Base-by-base conservation (phyloP, 257 asterid species). In the Nicotiana obtusifolia region DNA sequence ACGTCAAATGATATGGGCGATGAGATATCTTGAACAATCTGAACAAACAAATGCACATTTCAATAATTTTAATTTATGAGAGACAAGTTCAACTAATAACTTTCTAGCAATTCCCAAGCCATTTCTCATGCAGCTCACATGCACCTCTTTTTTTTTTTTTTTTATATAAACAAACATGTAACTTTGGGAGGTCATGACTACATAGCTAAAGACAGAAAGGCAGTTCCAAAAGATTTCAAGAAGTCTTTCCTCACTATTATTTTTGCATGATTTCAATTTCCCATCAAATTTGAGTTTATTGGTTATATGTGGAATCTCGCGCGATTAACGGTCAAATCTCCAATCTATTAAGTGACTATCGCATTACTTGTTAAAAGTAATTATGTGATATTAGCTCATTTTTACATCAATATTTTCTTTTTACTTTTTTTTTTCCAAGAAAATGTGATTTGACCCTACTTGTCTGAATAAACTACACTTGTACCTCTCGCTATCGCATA, bases 21-120 rank as follows among this genome's bases (percentile, higher is more conserved):
- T 68, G 93, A 86, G 86, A 93, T 89, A 85, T 96, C 94, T 87
- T 93, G 87, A 81, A 96, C 98, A 78, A 92, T 87, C 99, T 95
- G 89, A 78, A 83, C 28, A 80, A 80, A 37, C 26, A 60, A 37
- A 35, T 17, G 11, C 47, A 41, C 16, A 14, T 26, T 0, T 44
- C 57, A 10, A 78, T 64, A 35, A 60, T 78, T n/a, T 14, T 17
- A 60, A 78, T 33, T 11, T 57, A 15, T 44, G 37, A 60, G 68
- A 14, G 53, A 78, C 37, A 59, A 78, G 81, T 37, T 47, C 35
- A 80, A 7, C 20, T 67, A 35, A 20, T n/a, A 78, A 17, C 9
- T 37, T 20, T 80, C 49, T 49, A 28, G 16, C 8, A 44, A 64
- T 47, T 44, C 9, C 11, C 60, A 80, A 65, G 0, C 6, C 71